Conservation (phyloP, 768 basidiomycete genomes). For the Candolleomyces efflorescens region DNA sequence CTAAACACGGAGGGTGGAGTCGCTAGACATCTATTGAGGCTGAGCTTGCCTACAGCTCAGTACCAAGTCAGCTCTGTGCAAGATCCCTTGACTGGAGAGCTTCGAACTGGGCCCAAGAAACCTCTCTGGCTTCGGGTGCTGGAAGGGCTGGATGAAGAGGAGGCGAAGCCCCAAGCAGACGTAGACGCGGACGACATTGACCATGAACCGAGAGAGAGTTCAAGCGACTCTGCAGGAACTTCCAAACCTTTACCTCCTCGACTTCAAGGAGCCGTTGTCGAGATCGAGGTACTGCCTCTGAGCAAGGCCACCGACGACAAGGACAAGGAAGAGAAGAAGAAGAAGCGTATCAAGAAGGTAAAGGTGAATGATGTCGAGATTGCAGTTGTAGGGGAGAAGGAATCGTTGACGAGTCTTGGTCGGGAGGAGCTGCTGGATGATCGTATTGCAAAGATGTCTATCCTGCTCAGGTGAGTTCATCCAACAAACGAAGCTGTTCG, state of each 20-base stretch:
- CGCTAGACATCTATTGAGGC: constrained; percentile 70
- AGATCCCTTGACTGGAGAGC: constrained; percentile 79
- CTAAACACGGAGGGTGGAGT: constrained; percentile 42
- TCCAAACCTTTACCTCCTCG: not conserved
- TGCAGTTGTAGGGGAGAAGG: constrained; percentile 69
- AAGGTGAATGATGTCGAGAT: constrained; percentile 47
- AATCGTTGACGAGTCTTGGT: constrained; percentile 64
- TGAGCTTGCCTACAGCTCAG: constrained; percentile 80
- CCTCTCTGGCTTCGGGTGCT: constrained; percentile 71
- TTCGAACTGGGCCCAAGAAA: constrained; percentile 50
- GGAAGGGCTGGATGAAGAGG: constrained; percentile 35
- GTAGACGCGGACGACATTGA: not conserved
- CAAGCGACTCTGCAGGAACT: constrained; percentile 2
- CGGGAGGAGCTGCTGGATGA: constrained; percentile 77
- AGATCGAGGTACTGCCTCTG: constrained; percentile 50
- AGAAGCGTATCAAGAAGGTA: constrained; percentile 30
- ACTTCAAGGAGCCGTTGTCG: constrained; percentile 38
- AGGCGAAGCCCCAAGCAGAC: not conserved
- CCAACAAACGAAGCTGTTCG: not conserved
- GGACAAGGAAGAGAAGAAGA: constrained; percentile 19
- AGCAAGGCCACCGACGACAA: constrained; percentile 13
- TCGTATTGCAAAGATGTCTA: constrained; percentile 31
- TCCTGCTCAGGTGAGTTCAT: constrained; percentile 7
- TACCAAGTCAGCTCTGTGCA: constrained; percentile 71
- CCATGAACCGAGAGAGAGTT: not conserved